These are phyloP conservation scores for Ogataea populi-albae DNA, from an alignment of 805 yeast species.

Conservation along the genomic window DNA sequence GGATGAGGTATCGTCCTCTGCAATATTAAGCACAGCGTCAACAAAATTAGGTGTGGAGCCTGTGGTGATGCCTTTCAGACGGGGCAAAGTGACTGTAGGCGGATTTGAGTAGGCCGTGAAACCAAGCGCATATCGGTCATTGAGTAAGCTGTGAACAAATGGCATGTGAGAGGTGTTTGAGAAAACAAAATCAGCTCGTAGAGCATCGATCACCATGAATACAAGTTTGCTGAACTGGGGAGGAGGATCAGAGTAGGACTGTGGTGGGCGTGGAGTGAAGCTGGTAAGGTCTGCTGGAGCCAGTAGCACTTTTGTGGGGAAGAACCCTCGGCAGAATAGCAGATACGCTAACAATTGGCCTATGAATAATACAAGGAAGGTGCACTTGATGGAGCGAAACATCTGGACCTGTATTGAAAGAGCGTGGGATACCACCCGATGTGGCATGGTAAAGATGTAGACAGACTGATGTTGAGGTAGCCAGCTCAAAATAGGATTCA, in stretches of 20 bases:
- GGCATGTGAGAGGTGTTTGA: slow-evolving; percentile 62
- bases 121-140: slow-evolving; percentile 71
- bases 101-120: slow-evolving; percentile 92
- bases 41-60: slow-evolving; percentile 93
- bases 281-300: slow-evolving; percentile 51
- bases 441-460: too few relatives aligned
- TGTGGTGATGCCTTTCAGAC: slow-evolving; percentile 89
- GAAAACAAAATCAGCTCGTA: slow-evolving; percentile 84
- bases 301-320: slow-evolving; percentile 81
- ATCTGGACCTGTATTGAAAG: too few relatives aligned
- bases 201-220: slow-evolving; percentile 87
- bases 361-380: too few relatives aligned
- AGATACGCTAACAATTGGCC: slow-evolving; percentile 53
- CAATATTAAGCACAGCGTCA: slow-evolving; percentile 91
- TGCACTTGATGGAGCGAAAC: too few relatives aligned
- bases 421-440: too few relatives aligned
- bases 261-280: slow-evolving; percentile 31
- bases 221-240: slow-evolving; percentile 66
- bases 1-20: slow-evolving; percentile 78
- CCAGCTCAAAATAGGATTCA: too few relatives aligned
- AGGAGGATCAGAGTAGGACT: slow-evolving; percentile 26
- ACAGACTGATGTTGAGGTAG: too few relatives aligned
- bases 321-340: slow-evolving; percentile 77
- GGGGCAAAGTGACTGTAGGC: slow-evolving; percentile 94
- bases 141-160: slow-evolving; percentile 62